Conservation (phyloP, 495 filamentous ascomycete genomes). For the Aspergillus wentii region DNA sequence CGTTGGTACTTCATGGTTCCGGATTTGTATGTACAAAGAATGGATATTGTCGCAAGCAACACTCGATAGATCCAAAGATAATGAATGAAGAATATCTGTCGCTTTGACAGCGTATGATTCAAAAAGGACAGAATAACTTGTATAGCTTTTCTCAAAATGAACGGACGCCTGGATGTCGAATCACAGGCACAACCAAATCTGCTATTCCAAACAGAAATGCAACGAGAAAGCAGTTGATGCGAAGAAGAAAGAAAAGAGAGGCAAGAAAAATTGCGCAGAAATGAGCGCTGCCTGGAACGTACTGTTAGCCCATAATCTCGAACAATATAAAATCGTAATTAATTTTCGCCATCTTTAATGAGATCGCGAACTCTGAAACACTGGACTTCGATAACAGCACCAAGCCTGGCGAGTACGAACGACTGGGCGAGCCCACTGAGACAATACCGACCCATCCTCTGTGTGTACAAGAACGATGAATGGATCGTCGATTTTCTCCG, state of each 20-base stretch:
- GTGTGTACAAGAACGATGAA: too few relatives aligned
- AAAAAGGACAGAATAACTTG: constrained; percentile 3
- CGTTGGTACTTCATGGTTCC: constrained; percentile 33
- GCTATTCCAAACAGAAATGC: constrained; percentile 23
- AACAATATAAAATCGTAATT: too few relatives aligned
- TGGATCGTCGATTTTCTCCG: constrained; percentile 3
- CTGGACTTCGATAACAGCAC: constrained; percentile 20
- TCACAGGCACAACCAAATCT: constrained; percentile 17
- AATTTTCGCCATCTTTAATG: too few relatives aligned
- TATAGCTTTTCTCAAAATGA: constrained; percentile 15
- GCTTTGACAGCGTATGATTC: not conserved
- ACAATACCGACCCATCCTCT: too few relatives aligned
- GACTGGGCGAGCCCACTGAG: too few relatives aligned
- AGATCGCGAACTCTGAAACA: constrained; percentile 28
- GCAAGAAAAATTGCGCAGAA: constrained; percentile 10
- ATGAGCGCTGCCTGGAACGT: constrained; percentile 10
- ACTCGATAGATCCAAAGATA: too few relatives aligned
- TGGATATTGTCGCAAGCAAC: too few relatives aligned
- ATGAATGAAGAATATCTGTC: constrained; percentile 5
- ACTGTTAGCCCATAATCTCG: too few relatives aligned
- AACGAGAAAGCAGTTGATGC: constrained; percentile 3
- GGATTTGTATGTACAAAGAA: too few relatives aligned
- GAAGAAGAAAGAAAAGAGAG: not conserved
- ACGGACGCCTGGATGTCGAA: constrained; percentile 33
- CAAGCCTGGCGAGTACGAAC: too few relatives aligned